Base-by-base conservation (phyloP, 805 yeast genomes). In the Hanseniaspora clermontiae region DNA sequence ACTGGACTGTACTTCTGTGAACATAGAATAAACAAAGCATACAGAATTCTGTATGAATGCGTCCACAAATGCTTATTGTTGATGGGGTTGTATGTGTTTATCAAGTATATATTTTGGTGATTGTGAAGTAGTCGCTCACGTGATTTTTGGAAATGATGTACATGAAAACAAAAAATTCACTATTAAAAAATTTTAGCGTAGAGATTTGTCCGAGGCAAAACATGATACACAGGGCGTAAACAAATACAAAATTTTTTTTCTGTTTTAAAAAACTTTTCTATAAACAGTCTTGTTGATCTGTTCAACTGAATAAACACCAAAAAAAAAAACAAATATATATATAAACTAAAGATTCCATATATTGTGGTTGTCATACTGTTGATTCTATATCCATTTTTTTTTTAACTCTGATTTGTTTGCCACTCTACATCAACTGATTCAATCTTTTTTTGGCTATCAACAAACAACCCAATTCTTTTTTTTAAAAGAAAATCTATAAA, bases 1-100 rank as follows among this genome's bases (percentile, higher is more conserved):
- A 52, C 31, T 17, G 56, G 56, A 2, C 15, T 52, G 6, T 52
- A 52, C 42, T 29, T 52, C 14, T 27, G 32, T n/a, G 40, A 38
- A 7, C 19, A 46, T 14, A 45, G n/a, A 19, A 9, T 45, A 9
- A 38, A 24, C 9, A 52, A 52, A 20, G 29, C 31, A 20, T 10
- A 19, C 4, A 38, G 17, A 14, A 24, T n/a, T 7, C 9, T 11
- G 5, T 52, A 52, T 46, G 56, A 52, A 14, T 19, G 17, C 15
- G 8, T 52, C 12, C 56, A 52, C 29, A 27, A 20, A 20, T 2
- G 32, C 7, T 19, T 52, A 2, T 39, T 52, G 24, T 1, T 45
- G 5, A 2, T 29, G 12, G 56, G 56, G 5, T 38, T 52, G 40
- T 52, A 43, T 37, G 6, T 43, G 12, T 51, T 43, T 19, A 19